These are phyloP conservation scores for Prunus mongolica DNA, from an alignment of 306 rosid genomes.

Conservation along the genomic window DNA sequence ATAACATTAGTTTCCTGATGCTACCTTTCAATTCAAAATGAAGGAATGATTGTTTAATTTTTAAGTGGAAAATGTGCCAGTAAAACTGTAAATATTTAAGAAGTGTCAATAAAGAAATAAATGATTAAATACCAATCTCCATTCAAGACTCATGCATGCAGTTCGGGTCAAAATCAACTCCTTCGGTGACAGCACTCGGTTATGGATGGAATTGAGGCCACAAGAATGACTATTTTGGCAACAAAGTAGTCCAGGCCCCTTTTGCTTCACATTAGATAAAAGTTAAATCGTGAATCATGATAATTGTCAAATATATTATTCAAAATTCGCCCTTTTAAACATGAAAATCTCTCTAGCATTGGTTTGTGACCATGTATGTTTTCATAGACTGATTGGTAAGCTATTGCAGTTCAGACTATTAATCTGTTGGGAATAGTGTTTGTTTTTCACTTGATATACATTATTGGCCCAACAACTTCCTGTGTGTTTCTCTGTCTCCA, in stretches of 20 bases:
- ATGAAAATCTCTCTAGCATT: background rate
- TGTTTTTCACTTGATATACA: background rate
- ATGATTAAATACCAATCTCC: background rate
- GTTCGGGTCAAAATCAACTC: too few species aligned
- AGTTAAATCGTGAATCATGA: background rate
- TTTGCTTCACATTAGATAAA: background rate
- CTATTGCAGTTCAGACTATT: background rate
- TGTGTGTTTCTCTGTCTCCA: too few species aligned
- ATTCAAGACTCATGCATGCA: background rate
- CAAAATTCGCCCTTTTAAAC: background rate
- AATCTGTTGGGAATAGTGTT: background rate
- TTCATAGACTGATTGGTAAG: background rate
- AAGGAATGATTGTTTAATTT: too few species aligned
- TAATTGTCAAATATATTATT: background rate
- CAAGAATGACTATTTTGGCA: background rate
- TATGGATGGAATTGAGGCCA: background rate
- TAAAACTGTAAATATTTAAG: background rate
- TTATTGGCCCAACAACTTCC: too few species aligned
- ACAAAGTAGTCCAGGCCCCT: background rate
- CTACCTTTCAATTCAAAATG: too few species aligned
- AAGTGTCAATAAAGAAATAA: background rate
- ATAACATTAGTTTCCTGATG: too few species aligned
- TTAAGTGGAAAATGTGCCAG: too few species aligned
- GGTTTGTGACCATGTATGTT: background rate
- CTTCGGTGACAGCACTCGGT: too few species aligned